Conservation (phyloP, 2,329 filamentous ascomycete genomes). For the Blastomyces emzantsi region DNA sequence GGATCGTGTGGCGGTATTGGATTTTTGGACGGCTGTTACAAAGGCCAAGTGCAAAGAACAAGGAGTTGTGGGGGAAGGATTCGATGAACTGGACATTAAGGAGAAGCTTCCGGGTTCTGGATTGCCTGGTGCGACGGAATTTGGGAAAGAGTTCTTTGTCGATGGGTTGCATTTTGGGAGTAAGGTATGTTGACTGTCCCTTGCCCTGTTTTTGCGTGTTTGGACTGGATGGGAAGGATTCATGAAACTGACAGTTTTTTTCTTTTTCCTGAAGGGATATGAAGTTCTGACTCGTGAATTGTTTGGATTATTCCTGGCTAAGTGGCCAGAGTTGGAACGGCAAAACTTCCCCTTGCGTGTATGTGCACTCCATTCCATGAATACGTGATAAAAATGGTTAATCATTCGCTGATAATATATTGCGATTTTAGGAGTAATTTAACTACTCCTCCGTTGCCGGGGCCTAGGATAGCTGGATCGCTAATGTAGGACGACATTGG, state of each 20-base stretch:
- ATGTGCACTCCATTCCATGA: neutral
- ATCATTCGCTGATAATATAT: neutral
- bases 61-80: constrained; percentile 14
- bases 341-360: constrained; percentile 14
- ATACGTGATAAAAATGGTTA: neutral
- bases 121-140: constrained; percentile 23
- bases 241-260: neutral
- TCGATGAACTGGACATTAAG: constrained; percentile 23
- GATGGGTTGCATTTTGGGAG: constrained; percentile 32
- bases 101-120: constrained; percentile 30
- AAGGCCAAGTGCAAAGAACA: constrained; percentile 15
- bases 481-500: neutral
- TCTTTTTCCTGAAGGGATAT: constrained; percentile 14
- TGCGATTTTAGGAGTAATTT: constrained; percentile 2
- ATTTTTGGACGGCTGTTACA: constrained; percentile 29
- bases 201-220: neutral
- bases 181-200: constrained; percentile 12
- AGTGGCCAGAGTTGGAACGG: constrained; percentile 18
- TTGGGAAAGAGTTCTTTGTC: constrained; percentile 29
- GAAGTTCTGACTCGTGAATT: constrained; percentile 16
- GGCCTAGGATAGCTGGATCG: neutral
- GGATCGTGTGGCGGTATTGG: constrained; percentile 25
- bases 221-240: neutral
- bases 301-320: constrained; percentile 13
- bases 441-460: neutral